phyloP scores from a whole-genome alignment of 2,329 filamentous ascomycete species.

The Penicillium sp. region DNA sequence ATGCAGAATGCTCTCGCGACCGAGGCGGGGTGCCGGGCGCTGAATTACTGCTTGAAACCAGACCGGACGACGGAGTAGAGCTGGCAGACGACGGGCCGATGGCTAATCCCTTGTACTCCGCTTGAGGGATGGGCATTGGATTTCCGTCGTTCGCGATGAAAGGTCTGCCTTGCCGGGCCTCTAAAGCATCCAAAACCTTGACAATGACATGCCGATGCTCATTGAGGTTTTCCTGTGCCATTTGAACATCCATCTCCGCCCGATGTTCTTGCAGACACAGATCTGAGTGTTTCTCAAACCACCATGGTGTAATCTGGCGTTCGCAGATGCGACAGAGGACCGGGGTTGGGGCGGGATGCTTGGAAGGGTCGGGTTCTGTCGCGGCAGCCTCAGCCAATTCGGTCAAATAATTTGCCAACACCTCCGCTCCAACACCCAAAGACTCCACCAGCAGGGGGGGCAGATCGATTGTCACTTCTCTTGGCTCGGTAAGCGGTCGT shows the following conservation, averaged over 20 bases:
- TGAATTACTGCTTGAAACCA: slow-evolving; percentile 68
- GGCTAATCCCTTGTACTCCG: slow-evolving; percentile 83
- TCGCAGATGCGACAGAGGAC: slow-evolving; percentile 97
- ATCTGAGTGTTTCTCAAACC: slow-evolving; percentile 99
- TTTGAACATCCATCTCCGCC: slow-evolving; percentile 96
- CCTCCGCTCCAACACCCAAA: slow-evolving; percentile 88
- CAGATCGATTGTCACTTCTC: slow-evolving; percentile 94
- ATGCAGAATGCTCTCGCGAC: slow-evolving; percentile 65
- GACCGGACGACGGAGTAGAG: slow-evolving; percentile 69
- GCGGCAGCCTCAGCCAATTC: slow-evolving; percentile 79
- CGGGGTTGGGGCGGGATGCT: slow-evolving; percentile 76
- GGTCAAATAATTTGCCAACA: slow-evolving; percentile 90
- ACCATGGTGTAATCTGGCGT: slow-evolving; percentile 95
- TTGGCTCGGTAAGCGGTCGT: slow-evolving; percentile 80
- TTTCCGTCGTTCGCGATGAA: slow-evolving; percentile 29
- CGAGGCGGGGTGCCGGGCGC: slow-evolving; percentile 65
- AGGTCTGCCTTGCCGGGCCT: slow-evolving; percentile 58
- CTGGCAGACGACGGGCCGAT: slow-evolving; percentile 73
- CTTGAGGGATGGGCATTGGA: slow-evolving; percentile 57
- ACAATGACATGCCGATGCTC: slow-evolving; percentile 95
- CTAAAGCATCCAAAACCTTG: slow-evolving; percentile 87
- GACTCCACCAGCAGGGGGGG: slow-evolving; percentile 87
- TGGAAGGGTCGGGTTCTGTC: slow-evolving; percentile 69
- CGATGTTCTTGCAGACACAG: slow-evolving; percentile 92
- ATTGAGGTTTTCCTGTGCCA: slow-evolving; percentile 85